Evolutionary conservation across 1,284 basidiomycete genomes (phyloP), one percentile per base, ranked within the genome.

Genomic region (Stereum hirsutum): DNA sequence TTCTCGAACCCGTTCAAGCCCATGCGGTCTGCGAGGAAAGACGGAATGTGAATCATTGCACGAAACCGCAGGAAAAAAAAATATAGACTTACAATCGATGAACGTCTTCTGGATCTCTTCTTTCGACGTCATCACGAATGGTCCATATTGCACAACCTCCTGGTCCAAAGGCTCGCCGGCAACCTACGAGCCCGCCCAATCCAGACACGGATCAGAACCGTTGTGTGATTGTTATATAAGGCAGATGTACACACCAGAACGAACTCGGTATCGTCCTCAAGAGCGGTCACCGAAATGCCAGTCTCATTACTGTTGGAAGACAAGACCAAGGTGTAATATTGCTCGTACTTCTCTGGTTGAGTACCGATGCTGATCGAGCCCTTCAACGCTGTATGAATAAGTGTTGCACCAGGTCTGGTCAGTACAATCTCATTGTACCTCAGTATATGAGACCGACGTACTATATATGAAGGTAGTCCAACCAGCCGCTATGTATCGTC

Each of bases 151-250:
- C 43, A 89, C 72, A 3, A 96, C 88, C 0, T 77, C 70, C 62
- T 98, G 93, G 50, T 93, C 78, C 5, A 99, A 72, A 10, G 94
- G 91, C 62, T 95, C 83, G 7, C 89, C 94, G 5, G 93, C 84
- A 46, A 87, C 73, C 73, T 86, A 47, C 5, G n/a, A n/a, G n/a
- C n/a, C n/a, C n/a, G n/a, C n/a, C n/a, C n/a, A n/a, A n/a, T n/a
- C n/a, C n/a, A n/a, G n/a, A 41, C 45, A 49, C 48, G 46, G 48
- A 37, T 4, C 49, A 15, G 49, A 42, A 21, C 35, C 6, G 41
- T 14, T 15, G 20, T 24, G 35, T 20, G 33, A 30, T 15, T n/a
- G 2, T 41, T 49, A 19, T 47, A 44, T 8, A 43, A 44, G 40
- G 33, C 15, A 44, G 41, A 15, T 47, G 36, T 24, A 62, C 70